A percentile compares a stretch with the other conserved stretches of the same genome.
Evolutionary conservation across 768 basidiomycete genomes (phyloP).

Genomic region (Lactarius psammicola): DNA sequence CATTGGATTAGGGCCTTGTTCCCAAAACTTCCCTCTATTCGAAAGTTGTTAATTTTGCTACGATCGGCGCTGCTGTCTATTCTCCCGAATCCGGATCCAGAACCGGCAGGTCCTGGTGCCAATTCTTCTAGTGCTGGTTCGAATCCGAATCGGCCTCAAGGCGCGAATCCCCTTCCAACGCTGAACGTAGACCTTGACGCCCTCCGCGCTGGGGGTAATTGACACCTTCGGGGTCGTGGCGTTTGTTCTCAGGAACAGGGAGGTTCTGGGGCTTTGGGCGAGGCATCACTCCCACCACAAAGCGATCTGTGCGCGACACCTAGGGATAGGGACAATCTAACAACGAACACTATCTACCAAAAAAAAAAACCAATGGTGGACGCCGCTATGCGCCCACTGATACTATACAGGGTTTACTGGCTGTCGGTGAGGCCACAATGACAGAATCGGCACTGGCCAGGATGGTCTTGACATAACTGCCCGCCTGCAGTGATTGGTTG

Average conservation of each 20-base stretch:
- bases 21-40: conserved; percentile 17
- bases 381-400: neutral
- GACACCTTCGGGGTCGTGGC: neutral
- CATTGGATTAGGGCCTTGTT: conserved; percentile 9
- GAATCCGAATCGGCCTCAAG: neutral
- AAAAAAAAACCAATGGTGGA: neutral
- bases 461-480: too few relatives aligned
- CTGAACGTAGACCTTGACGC: conserved; percentile 6
- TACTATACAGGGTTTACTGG: too few relatives aligned
- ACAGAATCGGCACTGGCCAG: too few relatives aligned
- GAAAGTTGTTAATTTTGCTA: neutral
- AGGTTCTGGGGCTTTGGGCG: neutral
- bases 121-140: neutral
- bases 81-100: neutral
- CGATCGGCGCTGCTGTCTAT: neutral
- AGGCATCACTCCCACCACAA: neutral
- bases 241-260: neutral
- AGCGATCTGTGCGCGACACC: neutral
- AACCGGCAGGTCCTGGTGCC: neutral
- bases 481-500: too few relatives aligned
- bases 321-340: neutral
- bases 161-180: neutral
- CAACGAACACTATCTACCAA: neutral
- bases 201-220: neutral
- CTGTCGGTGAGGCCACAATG: too few relatives aligned